phyloP scores from a whole-genome alignment of 1,284 basidiomycete genomes.

The Ceratobasidium sp. region DNA sequence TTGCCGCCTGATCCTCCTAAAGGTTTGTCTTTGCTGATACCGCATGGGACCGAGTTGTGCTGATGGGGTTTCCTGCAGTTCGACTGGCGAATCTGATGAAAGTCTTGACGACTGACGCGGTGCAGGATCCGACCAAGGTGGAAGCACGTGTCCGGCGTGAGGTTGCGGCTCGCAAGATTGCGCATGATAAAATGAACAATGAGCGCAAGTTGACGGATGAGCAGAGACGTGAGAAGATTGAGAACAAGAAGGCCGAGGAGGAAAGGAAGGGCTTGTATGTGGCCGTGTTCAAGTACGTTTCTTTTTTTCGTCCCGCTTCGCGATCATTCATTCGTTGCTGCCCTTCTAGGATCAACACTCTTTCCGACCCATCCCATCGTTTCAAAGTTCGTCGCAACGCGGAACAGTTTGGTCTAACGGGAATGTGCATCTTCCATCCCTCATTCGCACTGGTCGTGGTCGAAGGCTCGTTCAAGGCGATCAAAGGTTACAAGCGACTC shows the following conservation, averaged over 20 bases:
- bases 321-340: neutral
- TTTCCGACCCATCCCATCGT: constrained; percentile 91
- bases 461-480: constrained; percentile 87
- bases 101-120: constrained; percentile 93
- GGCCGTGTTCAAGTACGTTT: constrained; percentile 86
- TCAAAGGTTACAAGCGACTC: constrained; percentile 87
- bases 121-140: constrained; percentile 96
- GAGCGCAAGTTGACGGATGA: constrained; percentile 92
- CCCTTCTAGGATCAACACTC: constrained; percentile 85
- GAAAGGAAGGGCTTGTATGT: constrained; percentile 88
- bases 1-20: constrained; percentile 95
- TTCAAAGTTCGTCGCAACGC: constrained; percentile 98
- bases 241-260: constrained; percentile 82
- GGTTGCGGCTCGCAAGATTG: constrained; percentile 86
- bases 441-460: constrained; percentile 91
- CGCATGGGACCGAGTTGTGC: constrained; percentile 30
- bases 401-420: constrained; percentile 86
- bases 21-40: constrained; percentile 57
- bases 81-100: constrained; percentile 97
- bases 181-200: constrained; percentile 92
- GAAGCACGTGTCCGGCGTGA: constrained; percentile 94
- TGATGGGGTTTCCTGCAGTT: constrained; percentile 60
- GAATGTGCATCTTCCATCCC: constrained; percentile 89
- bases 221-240: constrained; percentile 84
- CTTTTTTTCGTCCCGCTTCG: constrained; percentile 32